These are phyloP conservation scores for Petunia axillaris DNA, from an alignment of 257 asterid species.

Conservation along the genomic window DNA sequence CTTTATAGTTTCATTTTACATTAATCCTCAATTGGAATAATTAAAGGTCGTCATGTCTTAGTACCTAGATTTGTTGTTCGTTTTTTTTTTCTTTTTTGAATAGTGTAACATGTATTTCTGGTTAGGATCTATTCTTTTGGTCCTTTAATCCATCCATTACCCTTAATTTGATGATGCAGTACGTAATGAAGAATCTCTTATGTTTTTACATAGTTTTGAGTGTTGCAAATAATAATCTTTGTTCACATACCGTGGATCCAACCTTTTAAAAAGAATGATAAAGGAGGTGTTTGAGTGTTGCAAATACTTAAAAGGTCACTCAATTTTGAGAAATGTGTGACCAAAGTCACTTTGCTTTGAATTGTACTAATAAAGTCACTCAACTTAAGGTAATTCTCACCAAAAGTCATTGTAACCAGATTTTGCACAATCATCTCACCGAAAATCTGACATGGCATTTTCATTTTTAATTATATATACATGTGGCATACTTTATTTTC, in stretches of 20 bases:
- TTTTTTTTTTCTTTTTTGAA: not conserved
- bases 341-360: too few relatives aligned
- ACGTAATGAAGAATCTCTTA: not conserved
- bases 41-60: not conserved
- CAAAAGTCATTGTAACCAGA: too few relatives aligned
- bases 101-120: not conserved
- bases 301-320: too few relatives aligned
- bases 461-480: too few relatives aligned
- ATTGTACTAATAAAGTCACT: too few relatives aligned
- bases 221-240: not conserved
- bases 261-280: not conserved
- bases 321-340: too few relatives aligned
- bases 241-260: not conserved
- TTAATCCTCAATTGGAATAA: not conserved
- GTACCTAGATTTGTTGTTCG: not conserved
- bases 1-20: too few relatives aligned
- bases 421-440: too few relatives aligned
- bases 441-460: too few relatives aligned
- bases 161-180: not conserved
- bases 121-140: not conserved
- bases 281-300: not conserved
- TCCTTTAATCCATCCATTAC: not conserved
- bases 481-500: too few relatives aligned
- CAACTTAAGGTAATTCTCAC: too few relatives aligned
- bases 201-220: not conserved